Conservation (phyloP, 164 flowering plant genomes). For the Kingdonia uniflora region DNA sequence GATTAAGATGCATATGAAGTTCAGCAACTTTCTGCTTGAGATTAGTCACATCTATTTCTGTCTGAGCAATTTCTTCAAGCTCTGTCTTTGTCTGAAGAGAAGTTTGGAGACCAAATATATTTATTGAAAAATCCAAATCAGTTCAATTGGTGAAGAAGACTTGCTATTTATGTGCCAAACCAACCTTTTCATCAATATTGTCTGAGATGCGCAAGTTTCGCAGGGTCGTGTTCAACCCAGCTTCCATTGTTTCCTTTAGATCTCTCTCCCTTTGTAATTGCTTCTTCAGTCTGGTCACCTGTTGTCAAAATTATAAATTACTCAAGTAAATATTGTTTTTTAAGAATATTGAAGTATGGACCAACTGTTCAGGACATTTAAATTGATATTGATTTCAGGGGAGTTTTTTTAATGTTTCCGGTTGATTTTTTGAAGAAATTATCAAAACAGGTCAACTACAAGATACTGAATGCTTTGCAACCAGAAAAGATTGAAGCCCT, state of each 20-base stretch:
- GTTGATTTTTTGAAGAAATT: too few species aligned
- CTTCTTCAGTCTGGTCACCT: constrained; percentile 74
- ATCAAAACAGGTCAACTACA: too few species aligned
- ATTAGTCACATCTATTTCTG: constrained; percentile 52
- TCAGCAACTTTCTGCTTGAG: constrained; percentile 67
- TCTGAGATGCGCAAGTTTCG: constrained; percentile 23
- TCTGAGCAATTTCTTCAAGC: constrained; percentile 49
- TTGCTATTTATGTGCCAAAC: constrained; percentile 11
- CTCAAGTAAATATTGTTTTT: too few species aligned
- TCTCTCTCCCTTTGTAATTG: constrained; percentile 71
- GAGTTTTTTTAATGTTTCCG: too few species aligned
- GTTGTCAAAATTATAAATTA: constrained; percentile 6
- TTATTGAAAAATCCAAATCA: constrained; percentile 3
- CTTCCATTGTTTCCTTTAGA: constrained; percentile 55
- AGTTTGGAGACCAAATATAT: constrained; percentile 9
- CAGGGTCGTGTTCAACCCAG: constrained; percentile 33
- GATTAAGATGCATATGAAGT: constrained; percentile 43
- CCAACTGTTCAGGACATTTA: too few species aligned
- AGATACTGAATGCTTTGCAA: too few species aligned
- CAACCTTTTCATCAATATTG: constrained; percentile 56
- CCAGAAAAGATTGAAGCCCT: too few species aligned
- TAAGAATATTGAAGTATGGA: too few species aligned
- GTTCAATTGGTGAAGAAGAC: constrained; percentile 3
- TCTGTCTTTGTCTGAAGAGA: constrained; percentile 51
- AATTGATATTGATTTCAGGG: too few species aligned